Evolutionary conservation across 2,329 filamentous ascomycete species (phyloP), one percentile per base, ranked within the genome.

Genomic region (Fusarium poae): DNA sequence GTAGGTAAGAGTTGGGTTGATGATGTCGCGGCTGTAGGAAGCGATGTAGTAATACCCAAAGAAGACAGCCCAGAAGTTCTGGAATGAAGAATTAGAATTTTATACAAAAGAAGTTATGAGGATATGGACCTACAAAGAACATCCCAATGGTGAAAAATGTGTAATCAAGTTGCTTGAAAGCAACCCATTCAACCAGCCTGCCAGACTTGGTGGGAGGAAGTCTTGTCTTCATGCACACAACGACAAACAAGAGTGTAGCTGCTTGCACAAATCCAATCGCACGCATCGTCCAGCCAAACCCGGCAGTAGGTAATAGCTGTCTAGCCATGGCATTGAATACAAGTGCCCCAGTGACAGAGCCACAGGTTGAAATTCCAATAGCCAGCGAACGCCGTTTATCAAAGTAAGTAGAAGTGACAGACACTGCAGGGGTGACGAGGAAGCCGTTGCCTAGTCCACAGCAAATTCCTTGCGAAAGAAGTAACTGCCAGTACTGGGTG

Each of bases 11-110:
- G 55, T n/a, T 1, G 73, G 46, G 0, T 61, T 67, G 0, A 75
- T 56, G 4, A 42, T 32, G 29, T 82, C 79, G 16, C 82, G 80
- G 25, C 79, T 80, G 76, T 82, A 89, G 0, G 83, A 81, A 0
- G 84, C 80, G n/a, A 84, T 76, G 60, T 82, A 85, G 75, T 84
- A 85, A 57, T 84, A 81, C 0, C 81, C 82, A 40, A 82, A 77
- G 63, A 79, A 81, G 18, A 82, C 72, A 2, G 72, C 76, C 67
- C 79, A 70, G 60, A 80, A 79, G 55, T 73, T 76, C 48, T 81
- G 64, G 53, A 76, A 0, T 5, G 2, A 1, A 12, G 6, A 1
- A n/a, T 49, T 5, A 49, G 30, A 25, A 35, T 35, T 15, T 25
- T 12, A 4, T 4, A 35, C 4, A n/a, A n/a, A 23, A 23, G 11